phyloP scores from a whole-genome alignment of 2,329 filamentous ascomycete genomes.

The Didymella arachidicola region DNA sequence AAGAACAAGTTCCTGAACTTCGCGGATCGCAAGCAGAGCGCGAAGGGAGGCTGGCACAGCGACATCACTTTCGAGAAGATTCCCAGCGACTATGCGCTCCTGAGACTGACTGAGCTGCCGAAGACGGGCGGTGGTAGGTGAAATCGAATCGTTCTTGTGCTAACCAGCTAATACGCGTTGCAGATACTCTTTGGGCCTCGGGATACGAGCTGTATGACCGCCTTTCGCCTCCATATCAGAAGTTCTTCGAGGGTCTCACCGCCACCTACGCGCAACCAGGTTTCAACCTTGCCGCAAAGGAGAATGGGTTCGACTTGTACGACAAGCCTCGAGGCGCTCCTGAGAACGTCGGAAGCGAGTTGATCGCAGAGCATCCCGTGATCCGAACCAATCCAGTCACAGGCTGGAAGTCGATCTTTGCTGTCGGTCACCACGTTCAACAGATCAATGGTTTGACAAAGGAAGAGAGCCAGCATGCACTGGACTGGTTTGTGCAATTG shows the following conservation, averaged over 20 bases:
- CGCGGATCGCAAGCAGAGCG: constrained; percentile 52
- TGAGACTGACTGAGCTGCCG: constrained; percentile 48
- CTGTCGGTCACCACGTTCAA: constrained; percentile 52
- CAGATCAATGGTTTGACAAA: constrained; percentile 56
- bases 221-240: constrained; percentile 57
- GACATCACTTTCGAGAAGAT: constrained; percentile 53
- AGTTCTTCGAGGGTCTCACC: constrained; percentile 58
- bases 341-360: constrained; percentile 61
- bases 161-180: constrained; percentile 1
- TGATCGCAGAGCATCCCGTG: constrained; percentile 63
- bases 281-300: constrained; percentile 50
- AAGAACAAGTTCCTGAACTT: constrained; percentile 34
- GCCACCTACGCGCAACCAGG: constrained; percentile 58
- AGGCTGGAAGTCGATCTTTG: constrained; percentile 57
- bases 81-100: constrained; percentile 50
- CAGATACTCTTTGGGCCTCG: constrained; percentile 48
- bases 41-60: constrained; percentile 62
- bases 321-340: constrained; percentile 60
- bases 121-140: constrained; percentile 35
- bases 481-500: constrained; percentile 54
- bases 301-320: constrained; percentile 56
- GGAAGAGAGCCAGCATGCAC: constrained; percentile 53
- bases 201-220: constrained; percentile 59
- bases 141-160: too few species aligned
- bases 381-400: constrained; percentile 58